Evolutionary conservation across 2,329 filamentous ascomycete genomes (phyloP).

Genomic region (Amauroascus verrucosus): DNA sequence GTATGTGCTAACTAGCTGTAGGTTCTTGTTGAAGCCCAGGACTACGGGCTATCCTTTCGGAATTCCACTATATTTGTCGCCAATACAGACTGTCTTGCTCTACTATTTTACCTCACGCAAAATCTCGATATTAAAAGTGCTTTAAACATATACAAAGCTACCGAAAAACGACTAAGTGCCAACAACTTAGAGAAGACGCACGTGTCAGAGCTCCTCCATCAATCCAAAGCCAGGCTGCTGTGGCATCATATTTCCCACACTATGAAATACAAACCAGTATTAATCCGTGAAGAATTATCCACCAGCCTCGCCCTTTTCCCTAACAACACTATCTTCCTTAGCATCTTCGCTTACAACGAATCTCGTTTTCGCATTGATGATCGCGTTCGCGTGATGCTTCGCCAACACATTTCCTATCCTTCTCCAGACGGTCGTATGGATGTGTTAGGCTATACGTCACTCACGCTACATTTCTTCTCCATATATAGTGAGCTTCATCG

Average conservation of each 20-base stretch:
- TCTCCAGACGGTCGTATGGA: too few relatives aligned
- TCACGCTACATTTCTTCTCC: slow-evolving; percentile 42
- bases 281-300: slow-evolving; percentile 53
- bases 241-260: slow-evolving; percentile 53
- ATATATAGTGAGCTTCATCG: slow-evolving; percentile 46
- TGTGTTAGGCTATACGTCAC: too few relatives aligned
- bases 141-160: slow-evolving; percentile 34
- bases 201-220: slow-evolving; percentile 53
- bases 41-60: slow-evolving; percentile 46
- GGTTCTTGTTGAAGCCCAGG: slow-evolving; percentile 44
- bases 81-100: slow-evolving; percentile 51
- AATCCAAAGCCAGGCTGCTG: slow-evolving; percentile 57
- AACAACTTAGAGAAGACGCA: slow-evolving; percentile 30
- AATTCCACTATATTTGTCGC: slow-evolving; percentile 42
- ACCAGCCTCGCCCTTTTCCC: slow-evolving; percentile 57
- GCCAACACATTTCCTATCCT: slow-evolving; percentile 28
- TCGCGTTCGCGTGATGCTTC: slow-evolving; percentile 58
- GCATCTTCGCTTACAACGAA: slow-evolving; percentile 64
- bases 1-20: slow-evolving; percentile 45
- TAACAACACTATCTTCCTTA: slow-evolving; percentile 63
- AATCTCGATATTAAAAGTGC: slow-evolving; percentile 27
- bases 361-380: slow-evolving; percentile 63
- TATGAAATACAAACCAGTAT: slow-evolving; percentile 56
- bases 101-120: slow-evolving; percentile 57
- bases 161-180: slow-evolving; percentile 35